Base-by-base conservation (phyloP, 331 rosid genomes). In the Pyrus hybrid region DNA sequence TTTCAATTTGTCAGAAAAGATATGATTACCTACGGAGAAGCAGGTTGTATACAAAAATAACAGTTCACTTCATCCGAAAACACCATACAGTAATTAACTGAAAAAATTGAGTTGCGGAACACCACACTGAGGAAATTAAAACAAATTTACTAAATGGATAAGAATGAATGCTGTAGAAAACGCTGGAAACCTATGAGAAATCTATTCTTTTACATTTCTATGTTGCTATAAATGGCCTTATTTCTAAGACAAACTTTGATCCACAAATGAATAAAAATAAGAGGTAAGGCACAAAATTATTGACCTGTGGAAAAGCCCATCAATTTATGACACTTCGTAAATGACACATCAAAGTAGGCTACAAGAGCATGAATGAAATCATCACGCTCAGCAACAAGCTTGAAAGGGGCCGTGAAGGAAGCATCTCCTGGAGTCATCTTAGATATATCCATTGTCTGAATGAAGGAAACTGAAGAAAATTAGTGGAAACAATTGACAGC, bases 291-390 rank as follows among this genome's bases (percentile, higher is more conserved):
- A 57, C 68, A 75, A 35, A 70, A 72, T 71, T 67, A 78, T 14
- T 28, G 77, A 95, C 99, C 98, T 80, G 99, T 95, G 9, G 99
- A 92, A 90, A 95, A 95, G 80, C 99, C 98, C 80, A 83, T 93
- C 81, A 92, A 77, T 80, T 95, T 95, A 73, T 95, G 99, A 80
- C 99, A 95, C 83, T 80, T 88, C 11, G 98, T 92, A 66, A 92
- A 95, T 37, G 98, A 80, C 23, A 95, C 99, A 67, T 95, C 99
- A 71, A 95, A 95, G 86, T 95, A 91, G 65, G 99, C 98, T 64
- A 95, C 99, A 71, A 95, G 93, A 22, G 97, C 97, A 58, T 93
- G 98, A 62, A 93, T 83, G 72, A 81, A 93, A 81, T 93, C 98
- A 16, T 93, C 92, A 25, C 96, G 98, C 63, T 81, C 87, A 58